phyloP scores from a whole-genome alignment of 768 basidiomycete genomes.

The Phaeotremella fagi region DNA sequence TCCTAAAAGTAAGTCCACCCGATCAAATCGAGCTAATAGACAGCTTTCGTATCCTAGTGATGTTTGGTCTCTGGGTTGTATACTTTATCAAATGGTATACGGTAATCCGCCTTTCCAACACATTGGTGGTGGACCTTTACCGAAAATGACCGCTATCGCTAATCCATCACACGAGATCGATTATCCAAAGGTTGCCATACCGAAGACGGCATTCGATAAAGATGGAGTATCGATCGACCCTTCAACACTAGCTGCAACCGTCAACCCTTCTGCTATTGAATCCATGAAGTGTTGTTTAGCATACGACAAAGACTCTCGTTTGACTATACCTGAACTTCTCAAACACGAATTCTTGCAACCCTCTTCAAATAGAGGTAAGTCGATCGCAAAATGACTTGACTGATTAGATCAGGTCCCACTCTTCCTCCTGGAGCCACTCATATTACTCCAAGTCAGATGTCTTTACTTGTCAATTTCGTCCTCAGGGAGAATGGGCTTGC shows the following conservation, averaged over 20 bases:
- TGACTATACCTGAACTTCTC: slow-evolving; percentile 81
- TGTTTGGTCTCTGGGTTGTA: slow-evolving; percentile 96
- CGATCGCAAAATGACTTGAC: neutral
- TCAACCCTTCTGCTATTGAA: slow-evolving; percentile 69
- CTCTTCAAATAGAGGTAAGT: slow-evolving; percentile 13
- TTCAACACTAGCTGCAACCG: slow-evolving; percentile 64
- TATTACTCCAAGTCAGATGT: slow-evolving; percentile 38
- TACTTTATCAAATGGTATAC: slow-evolving; percentile 98
- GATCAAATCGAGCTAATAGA: neutral
- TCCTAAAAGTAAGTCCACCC: slow-evolving; percentile 63
- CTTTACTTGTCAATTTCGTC: slow-evolving; percentile 33
- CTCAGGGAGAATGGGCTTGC: slow-evolving; percentile 19
- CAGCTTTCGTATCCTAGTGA: slow-evolving; percentile 84
- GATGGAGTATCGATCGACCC: slow-evolving; percentile 54
- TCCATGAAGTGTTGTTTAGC: slow-evolving; percentile 76
- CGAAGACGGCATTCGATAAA: slow-evolving; percentile 37
- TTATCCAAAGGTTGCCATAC: slow-evolving; percentile 59
- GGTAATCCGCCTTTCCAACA: slow-evolving; percentile 88
- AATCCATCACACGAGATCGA: slow-evolving; percentile 69
- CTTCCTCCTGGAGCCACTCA: slow-evolving; percentile 30
- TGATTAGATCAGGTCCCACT: slow-evolving; percentile 5
- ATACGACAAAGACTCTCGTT: slow-evolving; percentile 73
- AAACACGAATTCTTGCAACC: slow-evolving; percentile 68
- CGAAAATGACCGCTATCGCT: slow-evolving; percentile 91
- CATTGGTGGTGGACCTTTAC: slow-evolving; percentile 58